These are phyloP conservation scores for Reutealis trisperma DNA, from an alignment of 345 rosid species.

Conservation along the genomic window DNA sequence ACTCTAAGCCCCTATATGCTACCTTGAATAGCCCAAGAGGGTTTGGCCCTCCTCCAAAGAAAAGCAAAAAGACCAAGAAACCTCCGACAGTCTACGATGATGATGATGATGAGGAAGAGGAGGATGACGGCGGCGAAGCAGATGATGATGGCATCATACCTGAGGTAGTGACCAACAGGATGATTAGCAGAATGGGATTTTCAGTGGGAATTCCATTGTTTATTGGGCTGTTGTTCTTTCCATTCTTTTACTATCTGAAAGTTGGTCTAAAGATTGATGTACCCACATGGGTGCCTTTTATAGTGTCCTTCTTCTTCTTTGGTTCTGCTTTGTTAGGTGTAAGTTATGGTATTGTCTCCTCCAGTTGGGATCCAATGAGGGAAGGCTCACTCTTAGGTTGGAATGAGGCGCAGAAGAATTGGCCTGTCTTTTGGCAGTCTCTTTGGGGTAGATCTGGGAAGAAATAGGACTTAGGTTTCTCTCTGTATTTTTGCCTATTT, in stretches of 20 bases:
- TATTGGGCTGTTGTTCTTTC: slow-evolving; percentile 76
- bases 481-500: not conserved
- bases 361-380: slow-evolving; percentile 96
- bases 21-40: slow-evolving; percentile 73
- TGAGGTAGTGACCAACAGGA: slow-evolving; percentile 90
- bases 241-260: slow-evolving; percentile 85
- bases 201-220: slow-evolving; percentile 78
- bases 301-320: slow-evolving; percentile 80
- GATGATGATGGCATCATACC: slow-evolving; percentile 68
- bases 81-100: slow-evolving; percentile 26
- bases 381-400: slow-evolving; percentile 91
- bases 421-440: slow-evolving; percentile 97
- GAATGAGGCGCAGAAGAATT: slow-evolving; percentile 91
- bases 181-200: slow-evolving; percentile 80
- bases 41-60: slow-evolving; percentile 68
- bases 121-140: not conserved
- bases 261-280: slow-evolving; percentile 77
- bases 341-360: slow-evolving; percentile 87
- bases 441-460: slow-evolving; percentile 63
- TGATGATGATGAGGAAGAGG: slow-evolving; percentile 32
- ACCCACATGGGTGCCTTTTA: slow-evolving; percentile 83
- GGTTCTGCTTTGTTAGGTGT: slow-evolving; percentile 83
- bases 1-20: slow-evolving; percentile 42
- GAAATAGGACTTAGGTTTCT: slow-evolving; percentile 32
- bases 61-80: slow-evolving; percentile 49